Evolutionary conservation across 306 rosid species (phyloP), one percentile per base, ranked within the genome.

Genomic region (Hippophae tibetana): DNA sequence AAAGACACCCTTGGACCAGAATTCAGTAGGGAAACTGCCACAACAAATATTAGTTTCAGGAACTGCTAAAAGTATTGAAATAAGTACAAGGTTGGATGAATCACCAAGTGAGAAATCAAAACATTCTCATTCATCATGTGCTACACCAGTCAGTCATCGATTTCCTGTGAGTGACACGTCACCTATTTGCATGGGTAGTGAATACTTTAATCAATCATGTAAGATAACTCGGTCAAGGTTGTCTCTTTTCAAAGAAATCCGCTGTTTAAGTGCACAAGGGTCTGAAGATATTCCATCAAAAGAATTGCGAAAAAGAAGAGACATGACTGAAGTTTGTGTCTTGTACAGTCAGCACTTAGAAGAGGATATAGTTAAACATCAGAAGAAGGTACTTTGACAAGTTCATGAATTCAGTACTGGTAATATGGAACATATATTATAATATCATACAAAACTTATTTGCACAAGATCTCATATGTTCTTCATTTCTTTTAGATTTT

Each of bases 171-270:
- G 76, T 57, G 75, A 70, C 13, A 78, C 66, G 51, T 93, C 99
- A 57, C 97, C 99, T 52, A 65, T 85, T 69, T 88, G 99, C 77
- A 86, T 85, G 94, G 93, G 93, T 8, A 76, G 78, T 54, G 92
- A 77, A 57, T 92, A 83, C 69, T 78, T 74, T 72, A 80, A 80
- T 49, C 74, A 80, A 53, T 76, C 93, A 50, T 68, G 80, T 82
- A 70, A 75, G 65, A 65, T 42, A 56, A 82, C 60, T 52, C 69
- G 53, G 64, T 62, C 80, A 53, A 70, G 59, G 62, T 46, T 77
- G 50, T 45, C 71, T 66, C 79, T 81, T 57, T 54, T 71, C 68
- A 83, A 72, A 63, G 99, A 92, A 80, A 81, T 92, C 57, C 75
- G 76, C 41, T 79, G 74, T 68, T 80, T 88, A 76, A 82, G 72